These are phyloP conservation scores for Jatropha curcas DNA, from an alignment of 345 rosid genomes.

Conservation along the genomic window DNA sequence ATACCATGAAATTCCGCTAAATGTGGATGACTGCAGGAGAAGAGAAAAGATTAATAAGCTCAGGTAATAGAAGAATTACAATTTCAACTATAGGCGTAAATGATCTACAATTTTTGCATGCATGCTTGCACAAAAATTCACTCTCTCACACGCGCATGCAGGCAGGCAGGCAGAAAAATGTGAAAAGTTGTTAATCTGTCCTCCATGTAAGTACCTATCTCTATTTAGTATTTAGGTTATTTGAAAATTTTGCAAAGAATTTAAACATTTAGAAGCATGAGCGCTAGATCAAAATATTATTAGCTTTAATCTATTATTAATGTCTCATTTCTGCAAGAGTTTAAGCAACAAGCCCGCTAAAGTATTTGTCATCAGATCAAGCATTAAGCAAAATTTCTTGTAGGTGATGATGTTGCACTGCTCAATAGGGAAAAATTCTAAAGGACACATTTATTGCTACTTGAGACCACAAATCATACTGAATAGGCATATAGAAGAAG, in stretches of 20 bases:
- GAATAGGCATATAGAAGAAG: background rate
- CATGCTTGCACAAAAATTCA: background rate
- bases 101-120: background rate
- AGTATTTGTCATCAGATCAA: background rate
- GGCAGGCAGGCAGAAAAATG: background rate
- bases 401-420: background rate
- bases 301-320: background rate
- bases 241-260: background rate
- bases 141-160: background rate
- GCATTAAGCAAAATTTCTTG: background rate
- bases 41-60: constrained; percentile 12
- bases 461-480: background rate
- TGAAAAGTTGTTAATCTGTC: background rate
- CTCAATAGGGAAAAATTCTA: background rate
- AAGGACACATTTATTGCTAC: background rate
- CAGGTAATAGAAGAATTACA: background rate
- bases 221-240: background rate
- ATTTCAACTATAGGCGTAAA: background rate
- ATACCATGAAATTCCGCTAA: constrained; percentile 86
- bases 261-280: background rate
- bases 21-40: constrained; percentile 65
- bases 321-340: background rate
- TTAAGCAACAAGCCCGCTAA: no score
- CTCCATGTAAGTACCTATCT: background rate
- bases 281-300: background rate